phyloP scores from a whole-genome alignment of 1,284 basidiomycete genomes.

The Phlebopus sp. region DNA sequence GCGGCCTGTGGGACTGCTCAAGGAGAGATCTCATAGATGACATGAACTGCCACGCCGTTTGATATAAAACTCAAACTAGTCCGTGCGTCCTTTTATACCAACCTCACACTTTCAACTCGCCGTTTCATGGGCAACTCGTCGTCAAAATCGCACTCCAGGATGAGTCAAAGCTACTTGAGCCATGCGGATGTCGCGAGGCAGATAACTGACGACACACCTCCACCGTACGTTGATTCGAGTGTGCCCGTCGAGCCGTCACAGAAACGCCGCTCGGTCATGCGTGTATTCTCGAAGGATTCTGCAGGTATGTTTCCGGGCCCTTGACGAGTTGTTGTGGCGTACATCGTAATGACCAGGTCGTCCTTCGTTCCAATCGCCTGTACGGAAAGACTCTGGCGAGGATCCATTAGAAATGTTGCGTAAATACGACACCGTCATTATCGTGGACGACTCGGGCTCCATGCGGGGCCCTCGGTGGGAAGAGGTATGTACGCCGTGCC shows the following conservation, averaged over 20 bases:
- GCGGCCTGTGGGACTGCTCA: too few species aligned
- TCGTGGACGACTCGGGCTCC: constrained; percentile 59
- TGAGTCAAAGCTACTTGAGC: constrained; percentile 4
- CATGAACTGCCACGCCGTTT: too few species aligned
- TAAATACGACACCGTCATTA: constrained; percentile 50
- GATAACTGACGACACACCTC: not conserved
- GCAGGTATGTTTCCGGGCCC: too few species aligned
- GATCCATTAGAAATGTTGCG: constrained; percentile 42
- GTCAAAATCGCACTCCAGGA: constrained; percentile 7
- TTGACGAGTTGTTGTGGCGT: too few species aligned
- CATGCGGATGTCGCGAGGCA: constrained; percentile 7
- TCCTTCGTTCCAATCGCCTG: constrained; percentile 25
- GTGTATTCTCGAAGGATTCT: too few species aligned
- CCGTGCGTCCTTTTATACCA: too few species aligned
- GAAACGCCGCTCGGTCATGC: too few species aligned
- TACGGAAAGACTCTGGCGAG: constrained; percentile 33
- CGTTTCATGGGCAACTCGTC: constrained; percentile 11
- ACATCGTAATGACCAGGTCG: constrained; percentile 8
- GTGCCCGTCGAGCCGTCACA: not conserved
- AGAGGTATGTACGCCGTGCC: constrained; percentile 34
- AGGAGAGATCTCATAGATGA: too few species aligned
- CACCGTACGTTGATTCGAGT: not conserved
- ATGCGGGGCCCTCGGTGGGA: constrained; percentile 49
- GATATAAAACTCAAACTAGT: too few species aligned
- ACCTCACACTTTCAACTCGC: not conserved